These are phyloP conservation scores for Hyphopichia homilentoma DNA, from an alignment of 805 yeast genomes.

Conservation along the genomic window DNA sequence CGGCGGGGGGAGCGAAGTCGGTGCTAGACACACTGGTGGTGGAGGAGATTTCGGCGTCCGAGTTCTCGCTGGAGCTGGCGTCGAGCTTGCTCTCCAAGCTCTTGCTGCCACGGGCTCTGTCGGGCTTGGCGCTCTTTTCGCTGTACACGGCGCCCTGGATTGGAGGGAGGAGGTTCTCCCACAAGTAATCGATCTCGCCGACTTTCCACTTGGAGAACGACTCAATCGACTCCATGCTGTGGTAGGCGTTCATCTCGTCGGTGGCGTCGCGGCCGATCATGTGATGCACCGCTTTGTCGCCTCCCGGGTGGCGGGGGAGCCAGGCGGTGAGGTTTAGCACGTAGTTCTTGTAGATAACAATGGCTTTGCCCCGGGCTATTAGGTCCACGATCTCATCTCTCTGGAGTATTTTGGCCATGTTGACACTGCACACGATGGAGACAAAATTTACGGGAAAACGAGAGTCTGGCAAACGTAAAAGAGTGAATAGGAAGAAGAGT, in stretches of 20 bases:
- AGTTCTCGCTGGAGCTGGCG: constrained; percentile 6
- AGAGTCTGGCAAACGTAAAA: no score
- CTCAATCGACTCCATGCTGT: constrained; percentile 52
- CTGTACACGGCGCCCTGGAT: constrained; percentile 69
- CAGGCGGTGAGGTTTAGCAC: constrained; percentile 69
- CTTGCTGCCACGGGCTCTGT: not conserved
- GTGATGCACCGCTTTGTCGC: constrained; percentile 78
- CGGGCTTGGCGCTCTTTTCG: not conserved
- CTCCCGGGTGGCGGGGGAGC: constrained; percentile 82
- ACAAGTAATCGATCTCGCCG: constrained; percentile 59
- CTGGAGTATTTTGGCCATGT: constrained; percentile 16
- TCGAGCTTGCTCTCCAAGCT: constrained; percentile 11
- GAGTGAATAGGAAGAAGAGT: no score
- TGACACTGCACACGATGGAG: no score
- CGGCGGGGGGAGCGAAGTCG: constrained; percentile 3
- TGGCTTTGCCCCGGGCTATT: constrained; percentile 64
- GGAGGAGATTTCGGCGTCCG: constrained; percentile 8
- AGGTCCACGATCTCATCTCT: constrained; percentile 46
- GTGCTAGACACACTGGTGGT: constrained; percentile 10
- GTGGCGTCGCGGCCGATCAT: constrained; percentile 89
- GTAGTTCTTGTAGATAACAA: constrained; percentile 59
- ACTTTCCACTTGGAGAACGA: constrained; percentile 56
- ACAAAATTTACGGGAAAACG: no score
- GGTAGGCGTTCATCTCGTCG: constrained; percentile 87
- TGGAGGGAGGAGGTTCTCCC: constrained; percentile 82